phyloP scores from a whole-genome alignment of 371 early-diverging fungal genomes.

The Mortierella sp. region DNA sequence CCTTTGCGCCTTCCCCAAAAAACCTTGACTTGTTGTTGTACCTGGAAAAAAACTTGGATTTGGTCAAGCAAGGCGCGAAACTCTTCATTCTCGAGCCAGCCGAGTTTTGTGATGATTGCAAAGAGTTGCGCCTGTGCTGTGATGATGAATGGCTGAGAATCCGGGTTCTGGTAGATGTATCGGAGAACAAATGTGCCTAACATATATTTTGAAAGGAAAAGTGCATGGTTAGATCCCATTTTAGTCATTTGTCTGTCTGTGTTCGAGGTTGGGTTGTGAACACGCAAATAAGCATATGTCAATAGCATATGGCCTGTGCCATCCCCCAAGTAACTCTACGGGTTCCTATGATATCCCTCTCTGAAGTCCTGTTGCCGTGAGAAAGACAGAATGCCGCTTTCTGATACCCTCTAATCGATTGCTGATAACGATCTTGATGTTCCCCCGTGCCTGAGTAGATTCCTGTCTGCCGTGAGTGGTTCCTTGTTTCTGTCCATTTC shows the following conservation, averaged over 20 bases:
- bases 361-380: neutral
- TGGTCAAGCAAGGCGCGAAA: slow-evolving; percentile 78
- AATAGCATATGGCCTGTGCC: neutral
- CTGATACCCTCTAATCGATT: neutral
- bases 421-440: too few species aligned
- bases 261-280: neutral
- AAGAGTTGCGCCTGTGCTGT: slow-evolving; percentile 79
- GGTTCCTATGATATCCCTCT: neutral
- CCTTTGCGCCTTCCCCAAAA: neutral
- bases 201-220: neutral
- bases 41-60: slow-evolving; percentile 78
- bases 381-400: neutral
- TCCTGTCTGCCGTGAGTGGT: neutral
- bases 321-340: neutral
- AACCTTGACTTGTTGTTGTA: slow-evolving; percentile 26
- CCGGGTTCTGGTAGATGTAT: slow-evolving; percentile 76
- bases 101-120: slow-evolving; percentile 82
- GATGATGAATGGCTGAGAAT: slow-evolving; percentile 77
- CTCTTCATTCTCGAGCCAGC: slow-evolving; percentile 87
- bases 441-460: neutral
- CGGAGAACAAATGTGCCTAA: slow-evolving; percentile 70
- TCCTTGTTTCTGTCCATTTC: neutral
- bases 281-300: neutral
- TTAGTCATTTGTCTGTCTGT: neutral
- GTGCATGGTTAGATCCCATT: neutral